Base-by-base conservation (phyloP, 441 rosid genomes). In the Corymbia citriodora region DNA sequence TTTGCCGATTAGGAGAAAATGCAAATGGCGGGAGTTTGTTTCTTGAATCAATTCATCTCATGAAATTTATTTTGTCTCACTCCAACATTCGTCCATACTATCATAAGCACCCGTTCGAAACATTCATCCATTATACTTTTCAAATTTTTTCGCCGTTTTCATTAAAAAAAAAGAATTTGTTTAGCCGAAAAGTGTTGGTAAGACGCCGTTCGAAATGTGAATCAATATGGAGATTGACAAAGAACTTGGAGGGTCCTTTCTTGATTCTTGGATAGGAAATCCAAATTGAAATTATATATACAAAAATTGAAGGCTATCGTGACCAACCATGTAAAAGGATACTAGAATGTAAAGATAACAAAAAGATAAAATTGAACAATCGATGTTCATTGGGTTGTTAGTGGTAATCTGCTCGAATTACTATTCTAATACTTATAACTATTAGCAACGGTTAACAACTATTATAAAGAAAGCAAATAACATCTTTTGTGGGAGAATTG, bases 71-170 rank as follows among this genome's bases (percentile, higher is more conserved):
- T 68, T 31, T 68, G 12, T 68, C 79, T 68, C 7, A 0, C 79
- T 68, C 3, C 2, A 0, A 17, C 21, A 4, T 31, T 2, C 12
- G 19, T 68, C 79, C 23, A 17, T 68, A 68, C 23, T 9, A 16
- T 31, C 79, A 31, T 4, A 68, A 31, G 1, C 79, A 68, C 2
- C 45, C 23, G 0, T 16, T 17, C 0, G 7, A 19, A 68, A 68
- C 36, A 68, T 68, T 16, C 21, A 8, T 4, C 0, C 2, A 36
- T 72, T 36, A 36, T 72, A 36, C 49, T 36, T 72, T 72, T 19
- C 82, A 72, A 72, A 0, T 9, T 57, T 57, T 2, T 57, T 57
- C 1, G 3, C 29, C 63, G 23, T 57, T 57, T 23, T 23, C 29
- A 57, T 9, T 6, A 10, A 57, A 57, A 27, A 57, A 57, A 57